Conservation (phyloP, 345 rosid species). For the Salix viminalis region DNA sequence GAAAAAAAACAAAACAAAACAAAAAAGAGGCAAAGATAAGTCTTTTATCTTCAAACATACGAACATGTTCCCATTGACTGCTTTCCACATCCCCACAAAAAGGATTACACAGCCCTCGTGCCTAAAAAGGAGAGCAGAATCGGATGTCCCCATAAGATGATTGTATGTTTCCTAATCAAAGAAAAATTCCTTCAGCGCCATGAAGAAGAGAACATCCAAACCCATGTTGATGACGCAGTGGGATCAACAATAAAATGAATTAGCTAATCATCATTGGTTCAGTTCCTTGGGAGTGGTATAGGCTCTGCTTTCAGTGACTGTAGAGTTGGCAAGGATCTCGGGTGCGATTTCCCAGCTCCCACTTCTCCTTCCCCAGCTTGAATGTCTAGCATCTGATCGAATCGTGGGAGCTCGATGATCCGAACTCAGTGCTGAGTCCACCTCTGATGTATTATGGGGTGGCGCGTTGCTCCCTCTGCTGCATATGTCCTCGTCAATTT, state of each 20-base stretch:
- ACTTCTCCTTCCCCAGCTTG: constrained; percentile 79
- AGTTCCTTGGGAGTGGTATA: constrained; percentile 42
- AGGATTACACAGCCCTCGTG: constrained; percentile 13
- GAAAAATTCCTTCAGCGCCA: constrained; percentile 13
- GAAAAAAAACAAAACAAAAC: neutral
- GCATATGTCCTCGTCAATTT: constrained; percentile 51
- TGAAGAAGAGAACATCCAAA: constrained; percentile 13
- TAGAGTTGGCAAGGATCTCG: constrained; percentile 45
- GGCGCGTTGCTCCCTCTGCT: constrained; percentile 70
- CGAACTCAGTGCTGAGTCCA: constrained; percentile 45
- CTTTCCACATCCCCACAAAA: constrained; percentile 8
- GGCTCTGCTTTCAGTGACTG: constrained; percentile 49
- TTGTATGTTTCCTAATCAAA: constrained; percentile 9
- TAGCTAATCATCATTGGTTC: constrained; percentile 20
- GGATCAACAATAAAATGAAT: constrained; percentile 14
- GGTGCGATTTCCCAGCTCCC: constrained; percentile 76
- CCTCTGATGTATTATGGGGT: constrained; percentile 44
- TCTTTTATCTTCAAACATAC: constrained; percentile 35
- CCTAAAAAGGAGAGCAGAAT: constrained; percentile 18
- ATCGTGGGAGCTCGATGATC: constrained; percentile 64
- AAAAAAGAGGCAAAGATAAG: constrained; percentile 5
- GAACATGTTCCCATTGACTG: constrained; percentile 17
- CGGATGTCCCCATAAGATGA: constrained; percentile 9
- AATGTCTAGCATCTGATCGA: constrained; percentile 62
- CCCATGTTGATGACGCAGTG: constrained; percentile 2